Base-by-base conservation (phyloP, 129 eudicot species). In the Kitagawia praeruptora region DNA sequence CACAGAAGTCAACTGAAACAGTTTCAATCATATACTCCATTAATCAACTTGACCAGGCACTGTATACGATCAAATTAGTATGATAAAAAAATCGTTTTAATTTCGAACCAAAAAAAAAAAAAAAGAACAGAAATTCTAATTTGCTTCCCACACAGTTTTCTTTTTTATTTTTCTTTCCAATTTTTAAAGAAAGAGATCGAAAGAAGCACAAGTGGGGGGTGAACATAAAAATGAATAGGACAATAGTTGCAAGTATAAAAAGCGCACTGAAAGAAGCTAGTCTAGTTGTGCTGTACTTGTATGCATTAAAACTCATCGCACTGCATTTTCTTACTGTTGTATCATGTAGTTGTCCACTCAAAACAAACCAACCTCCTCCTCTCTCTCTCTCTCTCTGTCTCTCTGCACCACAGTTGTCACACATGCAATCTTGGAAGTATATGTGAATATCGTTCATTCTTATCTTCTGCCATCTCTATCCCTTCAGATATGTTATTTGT, bases 281-380 rank as follows among this genome's bases (percentile, higher is more conserved):
- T 12, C 34, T 58, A n/a, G 14, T 58, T 58, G 67, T 56, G 13
- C n/a, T n/a, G 34, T 61, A 13, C n/a, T 8, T 56, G 28, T n/a
- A 8, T 61, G 69, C 69, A n/a, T 61, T n/a, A 9, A 61, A 61
- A 2, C 69, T 61, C 69, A 61, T 10, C 69, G 69, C 69, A 10
- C 34, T 61, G 28, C 34, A 27, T 25, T 61, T 61, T 15, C 69
- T 25, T 23, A 61, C 69, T 61, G 5, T 61, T 61, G 69, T 61
- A 61, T 61, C 69, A 61, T 61, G 69, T 61, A 61, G 69, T 61
- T 61, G 69, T 3, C 69, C 69, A 61, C 69, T 61, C 69, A n/a
- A 61, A n/a, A 61, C 69, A 61, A 61, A n/a, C 69, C 2, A 23
- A 23, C 2, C 13, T 1, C 18, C 63, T 5, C 5, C 19, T 16